Evolutionary conservation across 73 alveolate species (phyloP), one percentile per base, ranked within the genome.

Genomic region (Paramecium sexaurelia): DNA sequence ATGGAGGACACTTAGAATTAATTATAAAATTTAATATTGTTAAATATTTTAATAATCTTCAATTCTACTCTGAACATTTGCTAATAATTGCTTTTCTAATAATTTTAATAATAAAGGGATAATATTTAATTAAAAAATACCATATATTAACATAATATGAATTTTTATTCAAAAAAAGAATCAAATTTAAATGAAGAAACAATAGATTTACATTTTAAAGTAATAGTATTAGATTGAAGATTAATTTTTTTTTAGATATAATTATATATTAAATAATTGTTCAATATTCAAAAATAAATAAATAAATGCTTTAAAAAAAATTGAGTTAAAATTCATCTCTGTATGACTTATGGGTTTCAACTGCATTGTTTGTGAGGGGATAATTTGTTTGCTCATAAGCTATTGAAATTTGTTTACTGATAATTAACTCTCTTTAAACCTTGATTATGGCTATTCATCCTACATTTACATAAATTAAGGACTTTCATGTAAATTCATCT

Each of bases 301-400:
- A 5, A 4, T 51, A 51, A 17, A 51, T 51, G 67, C 17, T 51
- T 26, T 51, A 51, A 51, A 51, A 51, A 17, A 5, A 51, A 51
- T 17, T 51, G 67, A 51, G 22, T 51, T 51, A 51, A 51, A 6
- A 51, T 20, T 51, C 67, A 1, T 51, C 67, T 51, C 17, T 51
- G 17, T 51, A 51, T 51, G 33, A 51, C 29, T 5, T 51, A 51
- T 51, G 67, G 67, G 67, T 51, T 26, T 17, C 17, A 29, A 61
- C 83, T 10, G 83, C 83, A 61, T 9, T 61, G 1, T 61, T 61
- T 61, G 83, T 61, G 27, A 61, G 83, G 26, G 83, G 83, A 61
- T 61, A 61, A 61, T 61, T 61, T 32, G 26, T 29, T 11, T 61
- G 83, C 26, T 61, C 83, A 61, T 29, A 26, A 8, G 43, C 26